Evolutionary conservation across 1,284 basidiomycete species (phyloP).

Genomic region (Cystobasidium pallidum): DNA sequence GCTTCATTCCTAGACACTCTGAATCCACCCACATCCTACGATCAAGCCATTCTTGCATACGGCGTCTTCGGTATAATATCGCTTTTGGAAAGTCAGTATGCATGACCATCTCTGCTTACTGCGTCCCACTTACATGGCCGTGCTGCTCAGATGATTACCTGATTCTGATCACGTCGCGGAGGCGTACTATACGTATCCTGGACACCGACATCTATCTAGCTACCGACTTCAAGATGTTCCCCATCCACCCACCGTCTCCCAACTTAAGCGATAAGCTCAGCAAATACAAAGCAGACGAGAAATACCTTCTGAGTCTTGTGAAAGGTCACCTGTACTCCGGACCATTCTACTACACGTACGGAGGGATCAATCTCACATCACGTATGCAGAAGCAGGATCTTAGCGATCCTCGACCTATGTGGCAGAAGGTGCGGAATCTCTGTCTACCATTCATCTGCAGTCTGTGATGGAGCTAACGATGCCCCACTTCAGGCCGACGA

Average conservation of each 20-base stretch:
- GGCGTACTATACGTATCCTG: constrained; percentile 76
- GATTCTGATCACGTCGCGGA: constrained; percentile 82
- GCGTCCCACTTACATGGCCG: not conserved
- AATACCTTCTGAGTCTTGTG: constrained; percentile 81
- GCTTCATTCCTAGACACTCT: constrained; percentile 49
- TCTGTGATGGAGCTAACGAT: constrained; percentile 35
- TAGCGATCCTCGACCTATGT: constrained; percentile 65
- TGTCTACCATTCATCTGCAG: constrained; percentile 57
- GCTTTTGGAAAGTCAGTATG: constrained; percentile 72
- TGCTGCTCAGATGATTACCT: constrained; percentile 80
- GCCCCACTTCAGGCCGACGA: constrained; percentile 73
- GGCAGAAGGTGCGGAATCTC: constrained; percentile 63
- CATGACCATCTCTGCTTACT: constrained; percentile 4
- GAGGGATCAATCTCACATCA: constrained; percentile 73
- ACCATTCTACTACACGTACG: constrained; percentile 87
- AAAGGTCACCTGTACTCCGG: constrained; percentile 77
- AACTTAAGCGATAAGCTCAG: not conserved
- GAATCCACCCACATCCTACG: constrained; percentile 57
- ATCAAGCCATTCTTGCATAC: constrained; percentile 64
- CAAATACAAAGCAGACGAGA: constrained; percentile 75
- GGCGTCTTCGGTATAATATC: constrained; percentile 85
- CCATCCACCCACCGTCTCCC: constrained; percentile 56
- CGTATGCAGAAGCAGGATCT: constrained; percentile 78
- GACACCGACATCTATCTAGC: constrained; percentile 85
- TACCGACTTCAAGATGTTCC: constrained; percentile 88